Evolutionary conservation across 257 asterid genomes (phyloP).

Genomic region (Solanum paucissectum): DNA sequence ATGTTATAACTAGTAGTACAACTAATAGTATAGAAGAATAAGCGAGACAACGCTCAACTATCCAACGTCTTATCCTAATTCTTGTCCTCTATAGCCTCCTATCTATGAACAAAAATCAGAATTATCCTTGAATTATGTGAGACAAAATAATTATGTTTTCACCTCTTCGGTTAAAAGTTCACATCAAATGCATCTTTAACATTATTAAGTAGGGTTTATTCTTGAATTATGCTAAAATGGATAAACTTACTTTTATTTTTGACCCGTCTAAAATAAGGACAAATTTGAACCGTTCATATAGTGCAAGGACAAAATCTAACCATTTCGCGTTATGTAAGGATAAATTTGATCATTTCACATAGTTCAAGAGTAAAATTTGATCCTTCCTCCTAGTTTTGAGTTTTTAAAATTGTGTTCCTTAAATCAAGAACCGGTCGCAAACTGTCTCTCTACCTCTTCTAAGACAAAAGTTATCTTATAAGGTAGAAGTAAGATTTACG

Average conservation of each 20-base stretch:
- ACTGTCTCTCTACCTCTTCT: neutral
- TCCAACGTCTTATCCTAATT: neutral
- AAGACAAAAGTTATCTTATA: too few species aligned
- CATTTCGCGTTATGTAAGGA: neutral
- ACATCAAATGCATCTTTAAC: too few species aligned
- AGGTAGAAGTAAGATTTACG: neutral
- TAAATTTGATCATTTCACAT: neutral
- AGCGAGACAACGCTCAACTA: neutral
- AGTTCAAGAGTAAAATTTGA: neutral
- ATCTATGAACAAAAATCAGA: too few species aligned
- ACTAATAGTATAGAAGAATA: too few species aligned
- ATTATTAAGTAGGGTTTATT: too few species aligned
- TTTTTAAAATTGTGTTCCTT: neutral
- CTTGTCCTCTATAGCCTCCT: rapidly evolving
- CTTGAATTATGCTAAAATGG: neutral
- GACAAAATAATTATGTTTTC: too few species aligned
- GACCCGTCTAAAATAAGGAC: neutral
- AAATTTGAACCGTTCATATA: neutral
- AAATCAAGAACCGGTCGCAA: neutral
- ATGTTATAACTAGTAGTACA: neutral
- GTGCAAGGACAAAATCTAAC: neutral
- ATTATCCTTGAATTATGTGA: too few species aligned
- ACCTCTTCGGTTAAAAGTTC: too few species aligned
- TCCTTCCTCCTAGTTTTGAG: neutral
- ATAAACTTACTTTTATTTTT: too few species aligned